These are phyloP conservation scores for Yarrowia sp. DNA, from an alignment of 805 yeast species.

Conservation along the genomic window DNA sequence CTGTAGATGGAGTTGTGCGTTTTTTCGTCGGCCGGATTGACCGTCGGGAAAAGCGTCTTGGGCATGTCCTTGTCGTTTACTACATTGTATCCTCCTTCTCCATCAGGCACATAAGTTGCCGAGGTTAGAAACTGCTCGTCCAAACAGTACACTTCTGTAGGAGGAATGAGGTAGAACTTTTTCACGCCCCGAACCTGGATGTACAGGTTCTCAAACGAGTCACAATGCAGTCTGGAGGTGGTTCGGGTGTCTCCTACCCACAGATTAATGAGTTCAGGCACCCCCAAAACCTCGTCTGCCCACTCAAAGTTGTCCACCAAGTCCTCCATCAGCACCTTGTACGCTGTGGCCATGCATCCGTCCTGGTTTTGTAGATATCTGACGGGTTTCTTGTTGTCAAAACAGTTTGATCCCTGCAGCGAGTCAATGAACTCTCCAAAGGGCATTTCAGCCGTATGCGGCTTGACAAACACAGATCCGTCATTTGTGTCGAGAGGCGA, in stretches of 20 bases:
- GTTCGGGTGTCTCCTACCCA: constrained; percentile 40
- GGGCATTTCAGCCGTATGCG: constrained; percentile 32
- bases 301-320: constrained; percentile 29
- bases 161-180: constrained; percentile 39
- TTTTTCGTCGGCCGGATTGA: constrained; percentile 34
- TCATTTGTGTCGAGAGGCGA: constrained; percentile 33
- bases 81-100: constrained; percentile 29
- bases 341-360: constrained; percentile 36
- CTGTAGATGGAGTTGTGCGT: constrained; percentile 26
- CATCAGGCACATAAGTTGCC: constrained; percentile 33
- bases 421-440: constrained; percentile 32
- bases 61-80: constrained; percentile 23
- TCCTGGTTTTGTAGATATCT: constrained; percentile 42
- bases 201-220: constrained; percentile 41
- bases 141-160: constrained; percentile 35
- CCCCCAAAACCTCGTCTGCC: constrained; percentile 32
- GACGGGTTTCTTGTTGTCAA: constrained; percentile 15
- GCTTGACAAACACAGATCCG: constrained; percentile 37
- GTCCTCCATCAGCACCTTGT: constrained; percentile 29
- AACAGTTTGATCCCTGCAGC: constrained; percentile 25
- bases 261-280: constrained; percentile 41
- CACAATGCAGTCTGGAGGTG: constrained; percentile 38
- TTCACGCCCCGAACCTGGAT: constrained; percentile 39
- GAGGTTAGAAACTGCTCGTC: constrained; percentile 35
- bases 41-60: constrained; percentile 37